Evolutionary conservation across 768 basidiomycete genomes (phyloP).

Genomic region (Boletus huronensis): DNA sequence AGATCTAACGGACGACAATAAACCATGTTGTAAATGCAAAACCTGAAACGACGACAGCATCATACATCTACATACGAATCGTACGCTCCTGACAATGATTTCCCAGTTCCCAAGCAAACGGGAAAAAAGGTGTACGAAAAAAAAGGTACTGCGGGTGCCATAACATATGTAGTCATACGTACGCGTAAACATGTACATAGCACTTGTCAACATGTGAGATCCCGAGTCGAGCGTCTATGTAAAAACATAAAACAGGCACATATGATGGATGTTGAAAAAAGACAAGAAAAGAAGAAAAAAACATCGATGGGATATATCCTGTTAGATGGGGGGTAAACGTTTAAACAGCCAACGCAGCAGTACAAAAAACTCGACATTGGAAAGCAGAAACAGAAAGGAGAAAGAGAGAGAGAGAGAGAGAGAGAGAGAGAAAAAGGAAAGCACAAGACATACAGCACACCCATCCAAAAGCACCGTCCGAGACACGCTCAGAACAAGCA

Average conservation of each 20-base stretch:
- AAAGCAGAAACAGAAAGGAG: not conserved
- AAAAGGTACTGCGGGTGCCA: no score
- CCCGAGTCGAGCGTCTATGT: not conserved
- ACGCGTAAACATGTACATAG: not conserved
- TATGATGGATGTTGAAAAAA: not conserved
- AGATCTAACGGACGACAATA: no score
- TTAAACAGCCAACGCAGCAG: not conserved
- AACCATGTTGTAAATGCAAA: no score
- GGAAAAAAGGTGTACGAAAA: no score
- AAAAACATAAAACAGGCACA: not conserved
- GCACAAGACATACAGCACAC: not conserved
- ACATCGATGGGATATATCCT: conserved; percentile 5
- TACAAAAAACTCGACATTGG: not conserved
- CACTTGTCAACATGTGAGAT: not conserved
- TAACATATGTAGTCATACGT: no score
- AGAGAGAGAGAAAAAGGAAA: not conserved
- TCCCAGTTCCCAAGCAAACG: no score
- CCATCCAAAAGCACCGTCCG: not conserved
- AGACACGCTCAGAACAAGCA: conserved; percentile 56
- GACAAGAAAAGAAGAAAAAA: not conserved
- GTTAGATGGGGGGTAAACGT: conserved; percentile 7
- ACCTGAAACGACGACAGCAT: no score
- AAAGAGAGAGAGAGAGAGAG: not conserved
- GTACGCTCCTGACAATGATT: no score
- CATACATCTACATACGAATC: no score